phyloP scores from a whole-genome alignment of 805 yeast species.

The Starmerella tilneyi region DNA sequence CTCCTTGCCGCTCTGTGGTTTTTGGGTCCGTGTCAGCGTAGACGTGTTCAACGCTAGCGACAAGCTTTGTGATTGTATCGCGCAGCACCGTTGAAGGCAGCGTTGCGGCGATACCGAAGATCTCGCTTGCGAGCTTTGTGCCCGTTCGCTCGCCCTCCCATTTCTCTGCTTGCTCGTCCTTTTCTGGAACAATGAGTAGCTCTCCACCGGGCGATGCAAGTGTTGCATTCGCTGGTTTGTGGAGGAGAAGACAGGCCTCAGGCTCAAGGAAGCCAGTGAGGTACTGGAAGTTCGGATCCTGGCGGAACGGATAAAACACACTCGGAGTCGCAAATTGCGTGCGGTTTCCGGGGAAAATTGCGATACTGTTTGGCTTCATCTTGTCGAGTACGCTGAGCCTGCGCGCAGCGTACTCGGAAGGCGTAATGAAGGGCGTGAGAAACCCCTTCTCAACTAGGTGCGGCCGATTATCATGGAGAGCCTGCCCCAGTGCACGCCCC shows the following conservation, averaged over 20 bases:
- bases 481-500: slow-evolving; percentile 57
- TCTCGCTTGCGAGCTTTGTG: slow-evolving; percentile 63
- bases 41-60: slow-evolving; percentile 19
- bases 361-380: slow-evolving; percentile 55
- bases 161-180: slow-evolving; percentile 63
- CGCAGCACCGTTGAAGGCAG: slow-evolving; percentile 28
- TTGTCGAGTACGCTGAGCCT: slow-evolving; percentile 47
- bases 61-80: slow-evolving; percentile 13
- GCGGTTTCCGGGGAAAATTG: slow-evolving; percentile 62
- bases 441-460: slow-evolving; percentile 63
- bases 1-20: slow-evolving; percentile 23
- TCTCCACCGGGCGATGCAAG: slow-evolving; percentile 35
- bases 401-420: slow-evolving; percentile 69
- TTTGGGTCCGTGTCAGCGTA: slow-evolving; percentile 24
- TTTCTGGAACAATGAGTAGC: slow-evolving; percentile 79
- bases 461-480: slow-evolving; percentile 76
- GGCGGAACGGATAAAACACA: slow-evolving; percentile 87
- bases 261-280: slow-evolving; percentile 92
- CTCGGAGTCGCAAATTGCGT: slow-evolving; percentile 78
- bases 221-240: slow-evolving; percentile 37
- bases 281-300: slow-evolving; percentile 77
- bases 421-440: slow-evolving; percentile 78
- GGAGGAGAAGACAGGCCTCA: slow-evolving; percentile 50
- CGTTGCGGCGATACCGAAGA: slow-evolving; percentile 78
- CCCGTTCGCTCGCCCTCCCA: slow-evolving; percentile 98